These are phyloP conservation scores for Kodamaea nitidulidarum DNA, from an alignment of 805 yeast species.

Conservation along the genomic window DNA sequence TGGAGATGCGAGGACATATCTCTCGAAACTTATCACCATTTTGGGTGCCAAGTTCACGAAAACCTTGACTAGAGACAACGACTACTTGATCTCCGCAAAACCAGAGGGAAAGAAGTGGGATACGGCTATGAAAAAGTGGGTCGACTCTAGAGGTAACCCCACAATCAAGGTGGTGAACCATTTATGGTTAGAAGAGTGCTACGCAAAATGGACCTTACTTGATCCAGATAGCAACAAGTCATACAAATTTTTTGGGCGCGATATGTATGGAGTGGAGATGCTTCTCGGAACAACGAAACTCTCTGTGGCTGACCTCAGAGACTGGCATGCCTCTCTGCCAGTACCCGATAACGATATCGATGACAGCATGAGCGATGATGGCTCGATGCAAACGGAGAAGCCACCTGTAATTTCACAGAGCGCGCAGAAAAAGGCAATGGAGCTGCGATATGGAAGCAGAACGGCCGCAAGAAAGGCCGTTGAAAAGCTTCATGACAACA, in stretches of 20 bases:
- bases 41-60: constrained; percentile 77
- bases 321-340: constrained; percentile 26
- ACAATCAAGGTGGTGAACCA: constrained; percentile 63
- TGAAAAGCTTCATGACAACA: constrained; percentile 59
- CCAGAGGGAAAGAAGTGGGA: constrained; percentile 70
- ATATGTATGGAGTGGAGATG: constrained; percentile 36
- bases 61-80: constrained; percentile 59
- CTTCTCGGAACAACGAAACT: constrained; percentile 51
- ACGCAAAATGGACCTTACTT: constrained; percentile 50
- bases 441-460: constrained; percentile 28
- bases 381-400: constrained; percentile 12
- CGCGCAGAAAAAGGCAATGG: constrained; percentile 10
- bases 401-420: constrained; percentile 12
- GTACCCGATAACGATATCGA: constrained; percentile 20
- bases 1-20: constrained; percentile 77
- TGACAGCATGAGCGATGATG: constrained; percentile 27
- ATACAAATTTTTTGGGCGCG: constrained; percentile 46
- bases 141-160: constrained; percentile 20
- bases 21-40: constrained; percentile 57
- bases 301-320: constrained; percentile 36
- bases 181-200: constrained; percentile 85
- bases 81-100: constrained; percentile 67
- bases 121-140: constrained; percentile 66
- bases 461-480: constrained; percentile 69
- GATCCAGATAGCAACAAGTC: constrained; percentile 40